Evolutionary conservation across 2,329 filamentous ascomycete genomes (phyloP), one percentile per base, ranked within the genome.

Genomic region (Aspergillus aculeatus): DNA sequence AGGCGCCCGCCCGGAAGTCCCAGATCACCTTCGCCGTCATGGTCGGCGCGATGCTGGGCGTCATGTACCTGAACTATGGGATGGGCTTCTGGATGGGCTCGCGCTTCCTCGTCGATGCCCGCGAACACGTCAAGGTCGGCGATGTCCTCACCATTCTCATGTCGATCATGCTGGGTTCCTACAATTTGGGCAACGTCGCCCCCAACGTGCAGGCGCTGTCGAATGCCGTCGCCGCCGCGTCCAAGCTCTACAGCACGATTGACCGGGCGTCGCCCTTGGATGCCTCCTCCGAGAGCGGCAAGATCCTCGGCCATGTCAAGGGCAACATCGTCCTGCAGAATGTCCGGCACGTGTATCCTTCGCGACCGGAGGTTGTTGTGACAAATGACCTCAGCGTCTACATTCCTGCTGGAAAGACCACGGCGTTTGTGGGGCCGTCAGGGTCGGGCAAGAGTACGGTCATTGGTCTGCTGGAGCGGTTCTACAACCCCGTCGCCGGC

Each of bases 341-440:
- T 19, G 65, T 83, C n/a, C 72, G 67, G 0, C 81, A 82, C 59
- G 68, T 75, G 1, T 83, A 83, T 62, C 81, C 81, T 0, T 77
- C 77, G 5, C 69, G 81, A 0, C 79, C 80, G 0, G 74, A 77
- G 2, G 72, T 75, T 9, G 72, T 71, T 1, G 78, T 83, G 1
- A 63, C 82, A 9, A 69, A 80, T 11, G 66, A 77, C 41, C 77
- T 83, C 31, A 75, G 72, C 2, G 69, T 83, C 0, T 64, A 72
- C 2, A 72, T 83, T 4, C 78, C 80, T 1, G 77, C 80, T 3
- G 78, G 78, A 31, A 81, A 81, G 59, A 79, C 78, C 0, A 86
- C 84, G 0, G 85, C 84, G 3, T 78, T 87, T 32, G 84, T 87
- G 2, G 85, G 85, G 0, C 78, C 83, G 0, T 86, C 83, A 0